Base-by-base conservation (phyloP, 2,329 filamentous ascomycete genomes). In the Microascus cirrosus region DNA sequence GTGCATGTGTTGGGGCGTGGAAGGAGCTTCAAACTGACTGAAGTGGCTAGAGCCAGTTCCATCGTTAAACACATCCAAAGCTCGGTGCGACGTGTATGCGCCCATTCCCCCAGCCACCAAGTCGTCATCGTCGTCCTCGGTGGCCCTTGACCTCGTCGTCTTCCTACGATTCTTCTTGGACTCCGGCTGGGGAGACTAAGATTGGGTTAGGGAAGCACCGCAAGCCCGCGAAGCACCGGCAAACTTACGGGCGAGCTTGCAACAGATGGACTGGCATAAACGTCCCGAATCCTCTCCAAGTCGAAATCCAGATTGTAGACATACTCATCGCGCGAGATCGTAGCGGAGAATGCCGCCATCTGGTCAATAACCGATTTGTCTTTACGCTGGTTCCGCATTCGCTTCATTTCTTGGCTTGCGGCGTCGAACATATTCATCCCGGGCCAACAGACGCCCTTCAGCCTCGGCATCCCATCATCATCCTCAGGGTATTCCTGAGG, bases 341-440 rank as follows among this genome's bases (percentile, higher is more conserved):
- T 75, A 61, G 79, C 76, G 0, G 88, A 90, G 20, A 81, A 83
- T 56, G 77, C 69, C 63, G 84, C 78, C 70, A 93, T 83, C 59
- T 81, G 80, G 58, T 81, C 76, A 24, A 90, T 73, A n/a, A 90
- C 84, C 1, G 83, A 85, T n/a, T 76, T 78, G 57, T 86, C 82
- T 69, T 93, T 93, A 64, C 86, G 84, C 70, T 93, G 89, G 67
- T 92, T 92, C 56, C 89, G 78, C 72, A 83, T 89, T 53, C 85
- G 80, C 64, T 83, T 86, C 77, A 88, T 86, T 60, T 86, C 82
- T 18, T 84, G 79, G 4, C 85, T 88, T 4, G 89, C 89, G 57
- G 89, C 84, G 69, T 93, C 89, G 67, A 92, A 91, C n/a, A 90
- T 78, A 57, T 82, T 81, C 88, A 92, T 92, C 20, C 89, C 89